These are phyloP conservation scores for Aspergillus ustus DNA, from an alignment of 2,329 filamentous ascomycete genomes.

Conservation along the genomic window DNA sequence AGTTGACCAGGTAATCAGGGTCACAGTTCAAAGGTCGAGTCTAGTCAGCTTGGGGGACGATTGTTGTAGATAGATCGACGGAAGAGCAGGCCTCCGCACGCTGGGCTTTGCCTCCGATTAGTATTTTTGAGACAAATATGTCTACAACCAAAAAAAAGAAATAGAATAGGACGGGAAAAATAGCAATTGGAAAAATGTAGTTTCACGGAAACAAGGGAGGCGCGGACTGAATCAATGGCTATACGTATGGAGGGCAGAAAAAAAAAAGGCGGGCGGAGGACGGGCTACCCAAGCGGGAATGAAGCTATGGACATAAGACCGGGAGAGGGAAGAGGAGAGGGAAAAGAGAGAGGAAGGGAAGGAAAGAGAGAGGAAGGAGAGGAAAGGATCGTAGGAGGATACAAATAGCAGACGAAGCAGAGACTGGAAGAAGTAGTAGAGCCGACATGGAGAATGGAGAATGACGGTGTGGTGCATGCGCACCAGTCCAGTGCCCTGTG, in stretches of 20 bases:
- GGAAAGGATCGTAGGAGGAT: slow-evolving; percentile 29
- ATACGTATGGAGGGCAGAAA: slow-evolving; percentile 9
- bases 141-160: slow-evolving; percentile 3
- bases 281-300: slow-evolving; percentile 13
- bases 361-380: slow-evolving; percentile 12
- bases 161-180: slow-evolving; percentile 13
- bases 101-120: slow-evolving; percentile 8
- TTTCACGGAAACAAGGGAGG: slow-evolving; percentile 18
- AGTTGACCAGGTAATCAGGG: slow-evolving; percentile 5
- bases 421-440: not conserved
- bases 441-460: slow-evolving; percentile 3
- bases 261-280: slow-evolving; percentile 7
- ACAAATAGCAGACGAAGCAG: slow-evolving; percentile 18
- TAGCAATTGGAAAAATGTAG: slow-evolving; percentile 25
- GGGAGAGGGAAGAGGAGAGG: slow-evolving; percentile 9
- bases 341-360: slow-evolving; percentile 4
- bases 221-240: slow-evolving; percentile 14
- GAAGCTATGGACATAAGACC: slow-evolving; percentile 16
- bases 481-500: not conserved
- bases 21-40: slow-evolving; percentile 15
- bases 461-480: slow-evolving; percentile 6
- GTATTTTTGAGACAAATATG: not conserved
- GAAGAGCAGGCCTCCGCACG: slow-evolving; percentile 19
- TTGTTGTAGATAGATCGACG: slow-evolving; percentile 22
- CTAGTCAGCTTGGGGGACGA: slow-evolving; percentile 12